Evolutionary conservation across 768 basidiomycete genomes (phyloP).

Genomic region (Coprinopsis marcescibilis): DNA sequence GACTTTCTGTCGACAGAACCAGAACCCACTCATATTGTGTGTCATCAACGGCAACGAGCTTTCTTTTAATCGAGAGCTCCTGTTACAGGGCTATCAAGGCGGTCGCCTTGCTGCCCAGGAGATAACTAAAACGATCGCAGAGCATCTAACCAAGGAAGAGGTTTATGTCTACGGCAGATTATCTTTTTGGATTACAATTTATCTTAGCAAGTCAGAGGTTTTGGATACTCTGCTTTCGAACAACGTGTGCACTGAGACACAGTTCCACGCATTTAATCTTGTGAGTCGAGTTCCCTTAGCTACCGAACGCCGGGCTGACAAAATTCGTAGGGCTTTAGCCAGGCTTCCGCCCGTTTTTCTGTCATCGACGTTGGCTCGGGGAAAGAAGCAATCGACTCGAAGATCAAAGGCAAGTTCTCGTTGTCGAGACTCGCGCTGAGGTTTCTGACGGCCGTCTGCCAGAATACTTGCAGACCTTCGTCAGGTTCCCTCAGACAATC

Average conservation of each 20-base stretch:
- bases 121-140: conserved; percentile 64
- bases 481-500: conserved; percentile 68
- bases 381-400: conserved; percentile 56
- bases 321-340: conserved; percentile 60
- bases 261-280: conserved; percentile 63
- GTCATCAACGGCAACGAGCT: conserved; percentile 70
- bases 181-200: conserved; percentile 73
- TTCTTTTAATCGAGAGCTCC: conserved; percentile 54
- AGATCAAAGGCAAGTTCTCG: conserved; percentile 57
- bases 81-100: conserved; percentile 60
- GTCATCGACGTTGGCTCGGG: conserved; percentile 64
- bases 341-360: conserved; percentile 65
- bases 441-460: background rate
- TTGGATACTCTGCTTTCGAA: conserved; percentile 44
- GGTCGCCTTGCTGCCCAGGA: conserved; percentile 59
- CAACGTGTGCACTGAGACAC: conserved; percentile 55
- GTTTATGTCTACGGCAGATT: conserved; percentile 56
- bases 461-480: conserved; percentile 71
- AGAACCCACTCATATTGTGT: conserved; percentile 66
- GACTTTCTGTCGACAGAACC: conserved; percentile 34
- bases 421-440: background rate
- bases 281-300: conserved; percentile 21
- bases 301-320: conserved; percentile 1
- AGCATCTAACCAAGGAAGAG: conserved; percentile 58
- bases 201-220: conserved; percentile 58